Evolutionary conservation across 257 asterid genomes (phyloP).

Genomic region (Verbascum thapsus): DNA sequence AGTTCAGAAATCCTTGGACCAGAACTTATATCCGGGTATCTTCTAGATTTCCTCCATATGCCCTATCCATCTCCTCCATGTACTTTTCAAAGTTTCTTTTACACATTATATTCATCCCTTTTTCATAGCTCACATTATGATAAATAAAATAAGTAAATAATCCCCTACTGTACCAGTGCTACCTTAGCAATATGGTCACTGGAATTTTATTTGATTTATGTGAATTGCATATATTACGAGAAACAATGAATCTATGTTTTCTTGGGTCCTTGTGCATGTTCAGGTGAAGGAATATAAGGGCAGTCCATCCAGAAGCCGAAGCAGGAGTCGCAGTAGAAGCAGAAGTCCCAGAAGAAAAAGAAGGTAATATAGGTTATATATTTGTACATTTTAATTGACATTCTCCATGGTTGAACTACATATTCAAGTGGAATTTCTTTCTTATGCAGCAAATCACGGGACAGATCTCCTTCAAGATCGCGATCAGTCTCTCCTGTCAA

Average conservation of each 20-base stretch:
- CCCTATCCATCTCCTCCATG: too few relatives aligned
- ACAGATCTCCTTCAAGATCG: constrained; percentile 73
- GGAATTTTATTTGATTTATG: neutral
- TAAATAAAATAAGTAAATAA: too few relatives aligned
- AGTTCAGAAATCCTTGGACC: constrained; percentile 98
- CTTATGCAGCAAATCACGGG: constrained; percentile 61
- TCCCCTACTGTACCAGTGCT: too few relatives aligned
- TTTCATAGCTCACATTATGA: too few relatives aligned
- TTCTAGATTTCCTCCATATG: neutral
- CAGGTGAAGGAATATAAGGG: constrained; percentile 82
- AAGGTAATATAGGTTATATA: constrained; percentile 44
- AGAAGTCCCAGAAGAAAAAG: constrained; percentile 78
- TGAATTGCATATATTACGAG: neutral
- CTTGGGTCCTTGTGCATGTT: neutral
- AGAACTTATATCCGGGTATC: constrained; percentile 84
- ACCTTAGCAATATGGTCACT: too few relatives aligned
- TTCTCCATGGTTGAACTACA: neutral
- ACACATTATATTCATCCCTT: too few relatives aligned
- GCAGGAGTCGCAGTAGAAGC: constrained; percentile 92
- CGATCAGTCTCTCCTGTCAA: constrained; percentile 17
- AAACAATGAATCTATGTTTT: neutral
- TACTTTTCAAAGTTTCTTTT: too few relatives aligned
- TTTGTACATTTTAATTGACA: neutral
- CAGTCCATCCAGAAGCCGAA: constrained; percentile 83
- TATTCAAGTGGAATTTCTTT: neutral